These are phyloP conservation scores for Alternaria sp. DNA, from an alignment of 2,329 filamentous ascomycete genomes.

Conservation along the genomic window DNA sequence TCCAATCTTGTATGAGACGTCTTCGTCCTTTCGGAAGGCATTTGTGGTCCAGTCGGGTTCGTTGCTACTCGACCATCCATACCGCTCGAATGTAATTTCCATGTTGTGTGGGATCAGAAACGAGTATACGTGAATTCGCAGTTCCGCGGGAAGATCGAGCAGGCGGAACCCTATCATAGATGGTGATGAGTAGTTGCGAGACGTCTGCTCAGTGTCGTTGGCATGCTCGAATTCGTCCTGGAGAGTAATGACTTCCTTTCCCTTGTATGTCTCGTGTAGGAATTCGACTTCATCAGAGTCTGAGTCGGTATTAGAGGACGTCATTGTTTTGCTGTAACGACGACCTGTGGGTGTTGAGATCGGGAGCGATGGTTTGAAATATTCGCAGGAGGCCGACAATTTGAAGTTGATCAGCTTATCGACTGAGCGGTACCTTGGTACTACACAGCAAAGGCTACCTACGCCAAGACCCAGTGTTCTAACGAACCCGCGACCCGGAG, in stretches of 20 bases:
- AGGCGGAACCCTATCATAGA: conserved; percentile 14
- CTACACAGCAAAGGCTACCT: background rate
- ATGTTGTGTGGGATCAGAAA: conserved; percentile 17
- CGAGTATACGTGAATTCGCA: conserved; percentile 21
- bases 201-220: background rate
- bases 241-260: background rate
- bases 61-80: background rate
- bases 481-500: background rate
- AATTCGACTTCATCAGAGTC: background rate
- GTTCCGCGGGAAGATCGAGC: conserved; percentile 22
- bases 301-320: background rate
- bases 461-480: background rate
- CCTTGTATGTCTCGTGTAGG: conserved; percentile 1
- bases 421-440: background rate
- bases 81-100: background rate
- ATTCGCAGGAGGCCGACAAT: background rate
- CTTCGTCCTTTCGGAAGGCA: background rate
- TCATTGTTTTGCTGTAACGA: background rate
- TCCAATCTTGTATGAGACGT: background rate
- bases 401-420: background rate
- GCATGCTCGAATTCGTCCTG: background rate
- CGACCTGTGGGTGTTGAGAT: background rate
- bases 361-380: background rate
- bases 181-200: background rate
- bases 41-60: background rate